Conservation (phyloP, 345 rosid species). For the Gossypioides kirkii region DNA sequence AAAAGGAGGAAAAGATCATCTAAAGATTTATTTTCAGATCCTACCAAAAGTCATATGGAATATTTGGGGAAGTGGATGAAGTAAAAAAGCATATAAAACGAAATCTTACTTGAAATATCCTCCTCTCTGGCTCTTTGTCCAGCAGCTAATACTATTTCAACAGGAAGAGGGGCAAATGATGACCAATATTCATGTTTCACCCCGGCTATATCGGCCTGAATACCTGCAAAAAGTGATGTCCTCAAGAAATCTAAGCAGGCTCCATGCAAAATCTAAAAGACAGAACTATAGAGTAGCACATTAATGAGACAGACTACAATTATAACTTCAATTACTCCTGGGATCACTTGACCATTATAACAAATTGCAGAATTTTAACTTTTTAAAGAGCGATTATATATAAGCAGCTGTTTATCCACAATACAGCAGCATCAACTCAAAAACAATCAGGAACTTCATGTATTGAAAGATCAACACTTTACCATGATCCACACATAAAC, state of each 20-base stretch:
- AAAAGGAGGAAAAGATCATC: not conserved
- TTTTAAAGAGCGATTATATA: not conserved
- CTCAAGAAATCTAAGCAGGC: conserved; percentile 4
- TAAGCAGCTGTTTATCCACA: not conserved
- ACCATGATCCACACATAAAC: conserved; percentile 75
- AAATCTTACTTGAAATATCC: conserved; percentile 33
- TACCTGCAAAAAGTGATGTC: conserved; percentile 41
- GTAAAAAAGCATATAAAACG: not conserved
- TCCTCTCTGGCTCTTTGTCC: conserved; percentile 65
- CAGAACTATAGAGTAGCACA: not conserved
- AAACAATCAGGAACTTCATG: conserved; percentile 6
- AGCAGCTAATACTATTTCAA: conserved; percentile 64
- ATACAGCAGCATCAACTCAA: conserved; percentile 1
- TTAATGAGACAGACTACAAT: not conserved
- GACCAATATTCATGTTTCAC: conserved; percentile 79
- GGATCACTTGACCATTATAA: not conserved
- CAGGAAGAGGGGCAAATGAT: conserved; percentile 82
- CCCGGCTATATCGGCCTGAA: conserved; percentile 67
- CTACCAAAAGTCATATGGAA: not conserved
- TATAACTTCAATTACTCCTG: not conserved
- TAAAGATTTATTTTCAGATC: not conserved
- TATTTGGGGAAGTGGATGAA: not conserved
- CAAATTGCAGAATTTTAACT: not conserved
- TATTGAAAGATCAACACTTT: conserved; percentile 14
- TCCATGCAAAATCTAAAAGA: not conserved